Conservation (phyloP, 1,284 basidiomycete species). For the Lentinula novae-zelandiae region DNA sequence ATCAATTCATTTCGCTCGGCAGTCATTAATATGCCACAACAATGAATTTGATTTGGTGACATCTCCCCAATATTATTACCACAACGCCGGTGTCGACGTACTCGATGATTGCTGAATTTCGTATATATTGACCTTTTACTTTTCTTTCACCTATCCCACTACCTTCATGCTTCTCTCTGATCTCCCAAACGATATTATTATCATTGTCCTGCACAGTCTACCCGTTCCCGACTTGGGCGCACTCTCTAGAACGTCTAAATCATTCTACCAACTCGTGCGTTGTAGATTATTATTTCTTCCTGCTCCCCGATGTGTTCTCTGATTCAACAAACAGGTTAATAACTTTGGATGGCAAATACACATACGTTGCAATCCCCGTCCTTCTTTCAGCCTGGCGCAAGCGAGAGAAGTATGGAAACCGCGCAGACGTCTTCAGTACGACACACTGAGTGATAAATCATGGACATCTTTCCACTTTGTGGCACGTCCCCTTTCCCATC, state of each 20-base stretch:
- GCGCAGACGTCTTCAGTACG: conserved; percentile 45
- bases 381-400: conserved; percentile 48
- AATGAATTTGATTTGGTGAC: not conserved
- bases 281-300: not conserved
- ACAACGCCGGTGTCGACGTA: too few relatives aligned
- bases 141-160: not conserved
- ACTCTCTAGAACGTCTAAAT: conserved; percentile 34
- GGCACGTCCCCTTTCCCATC: conserved; percentile 62
- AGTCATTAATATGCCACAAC: not conserved
- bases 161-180: conserved; percentile 20
- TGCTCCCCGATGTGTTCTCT: not conserved
- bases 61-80: too few relatives aligned
- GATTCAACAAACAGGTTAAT: conserved; percentile 40
- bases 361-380: conserved; percentile 45
- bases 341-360: conserved; percentile 59
- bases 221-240: conserved; percentile 40
- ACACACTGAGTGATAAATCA: conserved; percentile 47
- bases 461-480: conserved; percentile 54
- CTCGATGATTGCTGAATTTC: not conserved
- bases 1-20: not conserved
- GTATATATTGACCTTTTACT: not conserved
- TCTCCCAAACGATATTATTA: conserved; percentile 56
- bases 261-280: conserved; percentile 7
- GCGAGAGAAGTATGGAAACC: conserved; percentile 45
- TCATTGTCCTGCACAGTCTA: conserved; percentile 49